These are phyloP conservation scores for Sporothrix pallida DNA, from an alignment of 2,329 filamentous ascomycete genomes.

Conservation along the genomic window DNA sequence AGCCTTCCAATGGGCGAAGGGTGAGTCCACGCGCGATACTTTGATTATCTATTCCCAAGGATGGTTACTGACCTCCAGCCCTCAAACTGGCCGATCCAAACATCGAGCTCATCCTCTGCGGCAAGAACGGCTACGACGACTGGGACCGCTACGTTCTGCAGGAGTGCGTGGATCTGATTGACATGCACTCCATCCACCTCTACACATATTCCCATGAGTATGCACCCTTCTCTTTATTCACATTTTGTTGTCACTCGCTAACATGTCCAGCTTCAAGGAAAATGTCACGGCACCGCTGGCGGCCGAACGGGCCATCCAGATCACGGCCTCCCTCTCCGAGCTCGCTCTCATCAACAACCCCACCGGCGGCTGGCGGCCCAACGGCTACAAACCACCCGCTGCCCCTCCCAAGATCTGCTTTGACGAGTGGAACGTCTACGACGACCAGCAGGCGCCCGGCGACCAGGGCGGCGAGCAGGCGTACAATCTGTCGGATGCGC, in stretches of 20 bases:
- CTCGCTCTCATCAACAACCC: slow-evolving; percentile 63
- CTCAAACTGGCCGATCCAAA: slow-evolving; percentile 73
- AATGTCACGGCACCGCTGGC: slow-evolving; percentile 68
- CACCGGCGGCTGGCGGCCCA: neutral
- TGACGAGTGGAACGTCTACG: slow-evolving; percentile 87
- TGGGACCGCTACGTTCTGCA: slow-evolving; percentile 79
- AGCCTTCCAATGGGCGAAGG: slow-evolving; percentile 73
- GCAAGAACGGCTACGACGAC: slow-evolving; percentile 68
- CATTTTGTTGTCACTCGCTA: neutral
- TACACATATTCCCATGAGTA: slow-evolving; percentile 66
- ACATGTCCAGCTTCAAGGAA: slow-evolving; percentile 1
- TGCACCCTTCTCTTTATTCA: neutral
- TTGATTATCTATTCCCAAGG: too few species aligned
- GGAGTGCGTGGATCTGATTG: slow-evolving; percentile 67
- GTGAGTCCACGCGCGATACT: neutral
- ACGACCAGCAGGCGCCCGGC: slow-evolving; percentile 72
- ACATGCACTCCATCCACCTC: slow-evolving; percentile 82
- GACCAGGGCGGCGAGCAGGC: slow-evolving; percentile 73
- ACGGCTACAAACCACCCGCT: neutral
- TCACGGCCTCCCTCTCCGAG: slow-evolving; percentile 71
- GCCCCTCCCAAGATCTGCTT: slow-evolving; percentile 71
- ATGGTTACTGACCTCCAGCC: slow-evolving; percentile 44
- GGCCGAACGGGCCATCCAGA: slow-evolving; percentile 76
- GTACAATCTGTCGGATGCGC: slow-evolving; percentile 76
- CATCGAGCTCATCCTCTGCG: slow-evolving; percentile 74